Evolutionary conservation across 2,329 filamentous ascomycete species (phyloP), one percentile per base, ranked within the genome.

Genomic region (Aspergillus fructus): DNA sequence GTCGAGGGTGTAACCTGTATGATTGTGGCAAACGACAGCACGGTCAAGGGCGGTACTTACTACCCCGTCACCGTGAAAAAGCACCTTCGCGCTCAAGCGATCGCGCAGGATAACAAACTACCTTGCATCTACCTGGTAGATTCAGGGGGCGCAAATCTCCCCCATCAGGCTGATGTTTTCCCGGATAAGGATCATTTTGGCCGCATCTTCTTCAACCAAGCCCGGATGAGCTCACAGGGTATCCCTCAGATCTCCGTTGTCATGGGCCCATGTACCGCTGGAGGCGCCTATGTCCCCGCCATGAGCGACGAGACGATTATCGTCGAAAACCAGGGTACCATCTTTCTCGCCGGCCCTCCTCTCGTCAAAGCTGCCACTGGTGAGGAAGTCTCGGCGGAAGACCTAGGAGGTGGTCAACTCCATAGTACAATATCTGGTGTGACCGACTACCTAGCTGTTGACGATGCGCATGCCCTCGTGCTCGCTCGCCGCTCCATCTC

Each of bases 241-340:
- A 96, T 97, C 60, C 93, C 93, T 1, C 93, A 97, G 71, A 89
- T 99, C 65, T 88, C 91, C 9, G 91, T 97, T 2, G 93, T 99
- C 47, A 97, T 99, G 93, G 93, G 93, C 0, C 90, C 93, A 43
- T 99, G 94, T 77, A 99, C 94, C 1, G 93, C 93, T 2, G 93
- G 93, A 50, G 93, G 93, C 48, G 93, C 93, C 23, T 97, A 99
- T 72, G 93, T 97, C 11, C 93, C 93, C 11, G 91, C 91, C 68
- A 97, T 99, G 93, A 93, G 90, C 59, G 94, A 97, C 72, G 94
- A 97, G 81, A 92, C 87, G 71, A 97, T 99, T 74, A 97, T 99
- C 63, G 94, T 97, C 40, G 87, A 91, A 69, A 89, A 93, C 52
- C 93, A 97, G 74, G 93, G 93, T n/a, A 93, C 96, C 65, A 96